Evolutionary conservation across 352 stramenopile genomes (phyloP).

Genomic region (Pythium apleroticum): DNA sequence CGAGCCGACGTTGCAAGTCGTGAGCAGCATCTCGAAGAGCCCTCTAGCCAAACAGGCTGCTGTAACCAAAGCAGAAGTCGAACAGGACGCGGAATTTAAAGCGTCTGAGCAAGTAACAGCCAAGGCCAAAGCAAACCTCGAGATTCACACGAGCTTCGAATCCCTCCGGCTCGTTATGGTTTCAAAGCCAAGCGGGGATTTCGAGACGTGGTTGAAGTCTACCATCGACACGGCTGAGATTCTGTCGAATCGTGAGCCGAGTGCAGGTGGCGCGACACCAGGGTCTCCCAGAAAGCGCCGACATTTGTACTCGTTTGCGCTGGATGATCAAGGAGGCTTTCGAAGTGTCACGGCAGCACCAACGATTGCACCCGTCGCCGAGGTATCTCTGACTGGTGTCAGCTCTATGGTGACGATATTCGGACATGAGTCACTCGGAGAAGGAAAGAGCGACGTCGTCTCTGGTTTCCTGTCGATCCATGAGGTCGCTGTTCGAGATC

Average conservation of each 20-base stretch:
- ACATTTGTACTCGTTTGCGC: slow-evolving; percentile 24
- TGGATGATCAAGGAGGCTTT: slow-evolving; percentile 21
- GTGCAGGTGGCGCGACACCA: slow-evolving; percentile 3
- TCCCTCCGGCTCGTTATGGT: slow-evolving; percentile 24
- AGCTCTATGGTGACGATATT: neutral
- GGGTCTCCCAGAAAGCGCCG: slow-evolving; percentile 21
- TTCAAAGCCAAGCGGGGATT: slow-evolving; percentile 18
- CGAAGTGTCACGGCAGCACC: slow-evolving; percentile 16
- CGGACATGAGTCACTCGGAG: neutral
- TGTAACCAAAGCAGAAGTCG: neutral
- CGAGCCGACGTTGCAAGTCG: slow-evolving; percentile 24
- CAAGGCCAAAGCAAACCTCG: neutral
- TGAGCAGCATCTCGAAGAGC: slow-evolving; percentile 9
- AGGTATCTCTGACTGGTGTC: slow-evolving; percentile 12
- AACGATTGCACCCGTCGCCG: slow-evolving; percentile 21
- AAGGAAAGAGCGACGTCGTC: neutral
- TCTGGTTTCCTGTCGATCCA: slow-evolving; percentile 11
- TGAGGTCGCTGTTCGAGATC: slow-evolving; percentile 19
- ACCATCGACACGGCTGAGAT: slow-evolving; percentile 21
- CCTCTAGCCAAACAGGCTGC: slow-evolving; percentile 1
- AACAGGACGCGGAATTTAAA: neutral
- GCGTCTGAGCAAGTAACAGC: neutral
- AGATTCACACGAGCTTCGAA: slow-evolving; percentile 15
- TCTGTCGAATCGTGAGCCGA: slow-evolving; percentile 12
- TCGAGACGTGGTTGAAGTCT: slow-evolving; percentile 25